Evolutionary conservation across 345 rosid genomes (phyloP), one percentile per base, ranked within the genome.

Genomic region (Ceriops decandra): DNA sequence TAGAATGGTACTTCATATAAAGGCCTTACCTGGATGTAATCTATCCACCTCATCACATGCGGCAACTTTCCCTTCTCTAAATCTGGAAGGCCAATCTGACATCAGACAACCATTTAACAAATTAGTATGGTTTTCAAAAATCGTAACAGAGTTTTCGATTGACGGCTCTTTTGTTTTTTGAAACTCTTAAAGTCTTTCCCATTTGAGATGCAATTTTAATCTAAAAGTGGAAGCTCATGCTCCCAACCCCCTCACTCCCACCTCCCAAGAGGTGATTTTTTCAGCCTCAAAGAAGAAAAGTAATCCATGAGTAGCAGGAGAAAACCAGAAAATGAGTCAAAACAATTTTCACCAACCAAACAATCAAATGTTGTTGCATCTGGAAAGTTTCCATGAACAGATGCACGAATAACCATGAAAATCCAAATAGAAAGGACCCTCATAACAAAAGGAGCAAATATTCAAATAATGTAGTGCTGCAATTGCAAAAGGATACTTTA

Each of bases 1-100:
- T 13, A 42, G 49, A 11, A 42, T 42, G 49, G 19, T 42, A 42
- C 15, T 42, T 42, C 5, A 2, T 42, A 42, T 13, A 11, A 42
- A 11, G 17, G 4, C 19, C 17, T 62, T 76, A 91, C 98, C 93
- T 93, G 97, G 62, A 91, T 80, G 84, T 89, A 88, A 71, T 89
- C 85, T 86, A 87, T 73, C 97, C 98, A 93, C 82, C 98, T 86
- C 75, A 83, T 57, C 26, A 91, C 82, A 80, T 89, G 89, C 17
- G 82, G 82, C 52, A 84, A 74, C 78, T 89, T 85, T 72, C 82
- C 86, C 69, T 69, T 78, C 35, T 85, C 88, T 3, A 69, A 67
- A 69, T 77, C 68, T 22, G 96, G 73, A 70, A 88, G 85, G 63
- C 76, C 86, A 71, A 73, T 69, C 98, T 93, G 72, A 46, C 60